These are phyloP conservation scores for Globisporangium viniferum DNA, from an alignment of 352 stramenopile genomes.

Conservation along the genomic window DNA sequence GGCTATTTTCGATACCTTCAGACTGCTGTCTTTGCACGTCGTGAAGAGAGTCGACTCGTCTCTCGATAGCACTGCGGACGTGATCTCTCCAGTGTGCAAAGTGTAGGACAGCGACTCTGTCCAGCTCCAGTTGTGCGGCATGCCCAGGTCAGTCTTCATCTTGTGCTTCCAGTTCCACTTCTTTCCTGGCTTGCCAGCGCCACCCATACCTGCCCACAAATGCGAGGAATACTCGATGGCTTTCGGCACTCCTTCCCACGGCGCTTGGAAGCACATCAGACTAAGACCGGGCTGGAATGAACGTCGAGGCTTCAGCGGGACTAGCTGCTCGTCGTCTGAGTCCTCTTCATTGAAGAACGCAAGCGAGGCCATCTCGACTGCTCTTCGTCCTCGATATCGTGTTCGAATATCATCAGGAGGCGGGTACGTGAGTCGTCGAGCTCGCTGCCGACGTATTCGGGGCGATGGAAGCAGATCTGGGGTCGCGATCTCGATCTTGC, in stretches of 20 bases:
- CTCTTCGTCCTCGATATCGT: conserved; percentile 17
- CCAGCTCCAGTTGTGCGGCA: conserved; percentile 44
- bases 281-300: conserved; percentile 22
- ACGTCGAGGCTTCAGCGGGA: conserved; percentile 7
- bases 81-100: conserved; percentile 64
- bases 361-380: conserved; percentile 27
- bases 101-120: conserved; percentile 32
- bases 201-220: conserved; percentile 31
- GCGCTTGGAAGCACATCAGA: conserved; percentile 44
- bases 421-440: conserved; percentile 22
- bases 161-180: conserved; percentile 55
- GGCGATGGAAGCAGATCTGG: conserved; percentile 42
- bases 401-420: conserved; percentile 2
- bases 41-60: conserved; percentile 52
- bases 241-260: conserved; percentile 32
- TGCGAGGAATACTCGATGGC: conserved; percentile 32
- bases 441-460: conserved; percentile 18
- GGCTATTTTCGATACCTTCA: conserved; percentile 46
- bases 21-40: conserved; percentile 62
- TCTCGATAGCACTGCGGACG: conserved; percentile 53
- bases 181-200: conserved; percentile 35
- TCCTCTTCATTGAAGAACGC: conserved; percentile 24
- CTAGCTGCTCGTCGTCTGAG: conserved; percentile 31
- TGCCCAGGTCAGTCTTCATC: conserved; percentile 31
- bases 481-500: conserved; percentile 48